Base-by-base conservation (phyloP, 2,329 filamentous ascomycete genomes). In the Colletotrichum tabaci region DNA sequence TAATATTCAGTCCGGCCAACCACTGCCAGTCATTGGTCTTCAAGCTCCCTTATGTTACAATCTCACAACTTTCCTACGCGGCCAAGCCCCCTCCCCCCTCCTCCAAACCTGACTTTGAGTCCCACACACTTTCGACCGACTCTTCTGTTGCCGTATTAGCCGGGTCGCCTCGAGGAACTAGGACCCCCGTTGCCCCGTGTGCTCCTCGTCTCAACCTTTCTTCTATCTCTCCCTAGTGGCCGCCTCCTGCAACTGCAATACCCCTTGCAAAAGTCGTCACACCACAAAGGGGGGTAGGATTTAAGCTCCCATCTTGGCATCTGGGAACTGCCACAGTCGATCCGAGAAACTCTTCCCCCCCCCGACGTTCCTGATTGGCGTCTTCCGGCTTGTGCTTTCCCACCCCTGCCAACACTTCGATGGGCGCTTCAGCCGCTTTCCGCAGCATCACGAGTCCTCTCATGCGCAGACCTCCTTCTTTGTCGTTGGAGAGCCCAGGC, bases 251-350 rank as follows among this genome's bases (percentile, higher is more conserved):
- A 30, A 30, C 30, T 49, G 58, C 64, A 60, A 68, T 44, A 49
- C 47, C 16, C 26, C 30, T 68, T 58, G 68, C 58, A 58, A 57
- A 53, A 68, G 13, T 68, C 63, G 65, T 55, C 58, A 57, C 65
- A 49, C 52, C 53, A 30, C 30, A 30, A 30, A 30, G 7, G 52
- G 40, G 61, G 58, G 4, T 44, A 40, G 38, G 21, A 63, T 57
- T 50, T 67, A 67, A 71, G 68, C 64, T 71, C 52, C 65, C 64
- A 62, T 68, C 65, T 68, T 68, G 68, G 68, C 68, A 71, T 71
- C 68, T 53, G 58, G 58, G 67, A 62, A 53, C 57, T 30, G 47
- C 64, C 46, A 30, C 57, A 30, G 26, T 52, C 44, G 57, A 61
- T 68, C 68, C 55, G 65, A 68, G 65, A 64, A 46, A 52, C 46